Base-by-base conservation (phyloP, 2,329 filamentous ascomycete species). In the Tolypocladium tropicale region DNA sequence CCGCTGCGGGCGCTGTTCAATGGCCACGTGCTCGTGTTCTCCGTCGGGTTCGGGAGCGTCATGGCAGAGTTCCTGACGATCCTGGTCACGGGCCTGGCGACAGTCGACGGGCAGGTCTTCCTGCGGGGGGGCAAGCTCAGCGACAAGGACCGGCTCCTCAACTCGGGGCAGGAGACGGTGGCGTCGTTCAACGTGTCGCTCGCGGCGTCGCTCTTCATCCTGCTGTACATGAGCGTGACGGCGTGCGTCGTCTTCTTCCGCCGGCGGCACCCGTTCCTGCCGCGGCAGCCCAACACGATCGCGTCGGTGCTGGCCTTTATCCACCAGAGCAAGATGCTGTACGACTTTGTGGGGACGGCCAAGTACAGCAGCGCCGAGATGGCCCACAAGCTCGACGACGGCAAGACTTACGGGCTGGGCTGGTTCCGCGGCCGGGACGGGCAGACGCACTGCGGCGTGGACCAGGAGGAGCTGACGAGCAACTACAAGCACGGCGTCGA, bases 311-410 rank as follows among this genome's bases (percentile, higher is more conserved):
- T 93, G 55, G 87, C 86, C 0, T 92, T 87, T 65, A 88, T 92
- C 58, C 85, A 92, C 69, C 87, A 90, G 72, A 86, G 81, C 68
- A 88, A 88, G 71, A 91, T 92, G 88, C 73, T 92, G 50, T 84
- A 84, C 59, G 82, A 83, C 64, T 92, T 92, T 68, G 84, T 89
- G 16, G 83, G 81, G 46, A 90, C 86, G 25, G 81, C 85, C 58
- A 82, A 82, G 70, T 71, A 85, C 53, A 80, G 77, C 61, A 82
- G 79, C 54, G 72, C 75, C 16, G 72, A 83, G 65, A 88, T 90
- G 83, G 81, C 79, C 60, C 69, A 70, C 56, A 76, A 78, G 66
- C 74, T 92, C 37, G 80, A 82, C 58, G 71, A 68, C 11, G 70
- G 80, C n/a, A 78, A 80, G 73, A 84, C 76, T 43, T 93, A 92